A percentile compares a stretch with the other conserved stretches of the same genome.
Conservation (phyloP, 1,139 yeast species). For the Yamadazyma kanchanaburiensis region DNA sequence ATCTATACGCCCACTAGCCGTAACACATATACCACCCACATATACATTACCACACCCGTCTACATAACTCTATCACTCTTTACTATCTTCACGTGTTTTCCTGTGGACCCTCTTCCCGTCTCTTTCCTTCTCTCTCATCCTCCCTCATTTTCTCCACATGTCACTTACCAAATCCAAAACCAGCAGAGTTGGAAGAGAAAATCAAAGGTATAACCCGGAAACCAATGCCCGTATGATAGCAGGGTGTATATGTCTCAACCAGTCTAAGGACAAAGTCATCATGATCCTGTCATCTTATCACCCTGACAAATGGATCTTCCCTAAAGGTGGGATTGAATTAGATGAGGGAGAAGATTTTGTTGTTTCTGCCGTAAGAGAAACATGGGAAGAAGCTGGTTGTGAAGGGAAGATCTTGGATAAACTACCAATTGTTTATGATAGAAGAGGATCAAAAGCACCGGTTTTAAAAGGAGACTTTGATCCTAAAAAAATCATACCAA, state of each 20-base stretch:
- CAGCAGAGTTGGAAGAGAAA: slow-evolving; percentile 34
- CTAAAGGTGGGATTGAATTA: slow-evolving; percentile 92
- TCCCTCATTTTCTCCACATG: slow-evolving; percentile 9
- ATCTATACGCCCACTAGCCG: no score
- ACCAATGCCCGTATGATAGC: slow-evolving; percentile 87
- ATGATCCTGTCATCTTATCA: slow-evolving; percentile 74
- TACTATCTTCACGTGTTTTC: no score
- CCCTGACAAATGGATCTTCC: slow-evolving; percentile 75
- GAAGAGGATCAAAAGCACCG: slow-evolving; percentile 64
- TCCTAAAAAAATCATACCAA: slow-evolving; percentile 46
- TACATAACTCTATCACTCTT: no score
- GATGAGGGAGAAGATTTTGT: slow-evolving; percentile 66
- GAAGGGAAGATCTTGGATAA: slow-evolving; percentile 54
- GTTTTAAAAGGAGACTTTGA: slow-evolving; percentile 39
- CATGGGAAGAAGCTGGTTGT: slow-evolving; percentile 98
- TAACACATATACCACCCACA: no score
- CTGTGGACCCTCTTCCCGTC: no score
- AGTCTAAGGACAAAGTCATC: slow-evolving; percentile 56
- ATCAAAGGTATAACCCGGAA: slow-evolving; percentile 40
- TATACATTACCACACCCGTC: no score
- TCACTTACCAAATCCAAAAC: slow-evolving; percentile 17
- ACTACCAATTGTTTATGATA: slow-evolving; percentile 67
- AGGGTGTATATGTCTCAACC: slow-evolving; percentile 77
- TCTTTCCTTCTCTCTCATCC: no score
- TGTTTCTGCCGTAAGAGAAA: slow-evolving; percentile 74